Evolutionary conservation across 352 stramenopile species (phyloP), one percentile per base, ranked within the genome.

Genomic region (Phytophthora pini): DNA sequence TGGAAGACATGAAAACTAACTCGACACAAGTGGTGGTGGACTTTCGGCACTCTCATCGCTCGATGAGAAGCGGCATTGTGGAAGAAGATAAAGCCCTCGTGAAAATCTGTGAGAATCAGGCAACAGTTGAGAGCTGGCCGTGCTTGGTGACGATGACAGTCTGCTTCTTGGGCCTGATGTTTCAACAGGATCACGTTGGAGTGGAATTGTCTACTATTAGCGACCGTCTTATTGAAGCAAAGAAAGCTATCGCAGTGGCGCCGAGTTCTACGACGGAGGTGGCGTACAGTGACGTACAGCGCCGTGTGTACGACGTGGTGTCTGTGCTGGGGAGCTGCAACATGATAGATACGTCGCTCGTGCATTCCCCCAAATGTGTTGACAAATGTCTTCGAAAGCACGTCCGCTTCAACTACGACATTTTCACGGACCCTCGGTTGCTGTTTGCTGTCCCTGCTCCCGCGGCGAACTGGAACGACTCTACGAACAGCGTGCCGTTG

Each of bases 271-370:
- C 34, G 46, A 61, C 41, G 12, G 70, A 68, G 26, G 62, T 39
- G 24, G 36, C 76, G 15, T 62, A 72, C 13, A 61, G 51, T 29
- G 82, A 90, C 52, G 70, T 82, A 11, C 80, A 81, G 49, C 82
- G 84, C 4, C 82, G 84, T 1, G 61, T 93, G 17, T 93, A 93
- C 47, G 82, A 90, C 29, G 79, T 90, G 24, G 81, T 87, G 27
- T 82, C 82, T 0, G 79, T 93, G 24, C 70, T 93, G 36, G 68
- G 53, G 3, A 82, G 61, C 51, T 85, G 84, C 62, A 81, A 80
- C 46, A 51, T 90, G 31, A 67, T 93, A 7, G 47, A 60, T 34
- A 74, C 29, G 36, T 75, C 50, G 31, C 39, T 61, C 15, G 56
- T 58, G 8, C 41, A 51, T 38, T 53, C 50, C 40, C 56, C 41